Evolutionary conservation across 805 yeast species (phyloP), one percentile per base, ranked within the genome.

Genomic region (Metahyphopichia silvanorum): DNA sequence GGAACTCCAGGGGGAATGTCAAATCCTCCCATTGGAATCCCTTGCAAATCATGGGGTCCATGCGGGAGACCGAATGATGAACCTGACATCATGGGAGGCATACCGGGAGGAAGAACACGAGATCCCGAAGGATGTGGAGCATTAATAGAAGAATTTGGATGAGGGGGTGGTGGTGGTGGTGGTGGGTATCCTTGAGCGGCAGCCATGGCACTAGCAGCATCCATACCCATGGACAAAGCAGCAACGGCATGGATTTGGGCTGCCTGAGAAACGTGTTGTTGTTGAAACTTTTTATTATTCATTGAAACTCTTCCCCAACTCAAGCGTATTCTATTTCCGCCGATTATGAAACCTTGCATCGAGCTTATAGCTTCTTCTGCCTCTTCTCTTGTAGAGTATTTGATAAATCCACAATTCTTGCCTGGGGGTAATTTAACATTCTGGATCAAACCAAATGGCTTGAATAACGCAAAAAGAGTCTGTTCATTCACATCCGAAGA

Each of bases 291-390:
- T 30, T 55, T 59, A 40, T 59, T 58, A 37, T 51, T 53, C 27
- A 43, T 35, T 1, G 64, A 60, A 7, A 56, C 69, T 44, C 87
- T 73, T 19, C 96, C 96, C 96, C 96, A 88, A 32, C 91, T 81
- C 37, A 88, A 71, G 46, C 95, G 70, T 30, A 88, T 79, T 40
- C 91, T 72, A 36, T 86, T 81, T 37, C 86, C 88, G 31, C 89
- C 91, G 46, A 88, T 81, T 22, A 87, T 86, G 53, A 79, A 86
- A 7, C 95, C 95, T 60, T 88, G 95, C 94, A 88, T 83, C 42
- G 81, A 83, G 21, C 76, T 69, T 40, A 88, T 84, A 8, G 96
- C 95, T 34, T 71, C 71, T 58, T 89, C 96, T 2, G 96, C 96
- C 44, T 86, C 79, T 27, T 78, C 77, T 36, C 95, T 69, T 33